A percentile compares a stretch with the other conserved stretches of the same genome.
These are phyloP conservation scores for Hydnum rufescens DNA, from an alignment of 768 basidiomycete species.

Conservation along the genomic window DNA sequence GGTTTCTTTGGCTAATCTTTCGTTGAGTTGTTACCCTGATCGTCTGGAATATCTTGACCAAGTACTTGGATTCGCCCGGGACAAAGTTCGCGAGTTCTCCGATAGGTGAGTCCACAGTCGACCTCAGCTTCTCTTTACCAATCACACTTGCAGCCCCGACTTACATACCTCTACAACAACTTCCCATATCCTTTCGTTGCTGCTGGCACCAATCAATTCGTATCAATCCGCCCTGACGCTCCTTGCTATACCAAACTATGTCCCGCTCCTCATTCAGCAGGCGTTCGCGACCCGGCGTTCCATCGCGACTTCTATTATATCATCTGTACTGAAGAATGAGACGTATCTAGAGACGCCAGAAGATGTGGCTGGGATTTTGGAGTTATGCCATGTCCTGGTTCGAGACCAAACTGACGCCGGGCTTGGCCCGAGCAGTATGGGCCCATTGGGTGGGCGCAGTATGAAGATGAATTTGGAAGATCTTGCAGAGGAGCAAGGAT, in stretches of 20 bases:
- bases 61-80: constrained; percentile 71
- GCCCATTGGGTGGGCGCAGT: constrained; percentile 1
- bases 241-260: constrained; percentile 86
- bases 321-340: constrained; percentile 89
- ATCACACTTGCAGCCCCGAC: constrained; percentile 40
- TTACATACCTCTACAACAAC: constrained; percentile 75
- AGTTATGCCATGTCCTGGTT: constrained; percentile 57
- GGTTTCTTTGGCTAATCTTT: constrained; percentile 87
- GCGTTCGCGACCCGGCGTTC: constrained; percentile 79
- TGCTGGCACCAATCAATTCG: constrained; percentile 87
- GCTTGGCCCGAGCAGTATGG: not conserved
- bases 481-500: constrained; percentile 95
- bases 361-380: constrained; percentile 85
- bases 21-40: constrained; percentile 93
- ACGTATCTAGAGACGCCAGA: constrained; percentile 86
- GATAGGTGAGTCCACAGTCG: constrained; percentile 35
- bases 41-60: constrained; percentile 94
- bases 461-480: constrained; percentile 52
- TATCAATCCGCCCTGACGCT: constrained; percentile 93
- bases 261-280: constrained; percentile 63
- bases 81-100: constrained; percentile 65
- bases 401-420: constrained; percentile 8
- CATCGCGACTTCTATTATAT: constrained; percentile 87
- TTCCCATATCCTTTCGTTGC: constrained; percentile 72
- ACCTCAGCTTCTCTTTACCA: not conserved